These are phyloP conservation scores for Volvariella surrecta DNA, from an alignment of 1,284 basidiomycete species.

Conservation along the genomic window DNA sequence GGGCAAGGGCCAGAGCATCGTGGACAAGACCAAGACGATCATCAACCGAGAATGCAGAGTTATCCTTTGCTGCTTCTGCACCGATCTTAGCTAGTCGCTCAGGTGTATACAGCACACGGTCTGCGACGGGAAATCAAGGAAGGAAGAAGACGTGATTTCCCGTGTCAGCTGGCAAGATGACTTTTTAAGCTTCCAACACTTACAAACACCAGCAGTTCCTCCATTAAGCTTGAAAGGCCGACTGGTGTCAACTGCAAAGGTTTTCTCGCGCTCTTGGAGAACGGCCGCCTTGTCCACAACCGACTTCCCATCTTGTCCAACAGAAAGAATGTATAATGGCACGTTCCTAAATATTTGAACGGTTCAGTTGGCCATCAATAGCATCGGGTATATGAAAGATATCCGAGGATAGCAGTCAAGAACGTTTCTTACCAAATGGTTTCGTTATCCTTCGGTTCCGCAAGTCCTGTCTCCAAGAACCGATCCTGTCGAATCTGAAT, in stretches of 20 bases:
- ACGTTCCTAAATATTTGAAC: constrained; percentile 46
- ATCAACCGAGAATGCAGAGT: constrained; percentile 67
- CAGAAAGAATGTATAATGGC: constrained; percentile 72
- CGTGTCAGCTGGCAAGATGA: too few species aligned
- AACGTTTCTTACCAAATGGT: constrained; percentile 68
- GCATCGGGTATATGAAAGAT: constrained; percentile 1
- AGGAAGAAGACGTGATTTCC: not conserved
- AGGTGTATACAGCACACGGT: constrained; percentile 83
- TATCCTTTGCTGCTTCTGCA: constrained; percentile 60
- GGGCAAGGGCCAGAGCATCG: constrained; percentile 75
- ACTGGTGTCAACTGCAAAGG: constrained; percentile 60
- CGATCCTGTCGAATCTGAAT: constrained; percentile 84
- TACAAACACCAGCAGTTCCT: constrained; percentile 85
- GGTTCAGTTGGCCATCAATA: not conserved
- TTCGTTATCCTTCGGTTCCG: constrained; percentile 78
- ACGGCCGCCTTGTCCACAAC: constrained; percentile 58
- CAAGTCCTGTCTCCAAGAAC: constrained; percentile 83
- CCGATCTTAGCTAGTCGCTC: constrained; percentile 78
- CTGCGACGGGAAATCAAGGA: constrained; percentile 25
- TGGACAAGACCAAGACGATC: constrained; percentile 85
- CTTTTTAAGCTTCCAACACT: constrained; percentile 19
- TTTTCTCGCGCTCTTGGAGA: constrained; percentile 64
- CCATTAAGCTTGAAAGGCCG: constrained; percentile 85
- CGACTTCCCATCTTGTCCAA: constrained; percentile 48
- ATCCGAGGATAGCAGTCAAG: constrained; percentile 1